Evolutionary conservation across 208 protist genomes (phyloP).

Genomic region (Tritrichomonas musculus): DNA sequence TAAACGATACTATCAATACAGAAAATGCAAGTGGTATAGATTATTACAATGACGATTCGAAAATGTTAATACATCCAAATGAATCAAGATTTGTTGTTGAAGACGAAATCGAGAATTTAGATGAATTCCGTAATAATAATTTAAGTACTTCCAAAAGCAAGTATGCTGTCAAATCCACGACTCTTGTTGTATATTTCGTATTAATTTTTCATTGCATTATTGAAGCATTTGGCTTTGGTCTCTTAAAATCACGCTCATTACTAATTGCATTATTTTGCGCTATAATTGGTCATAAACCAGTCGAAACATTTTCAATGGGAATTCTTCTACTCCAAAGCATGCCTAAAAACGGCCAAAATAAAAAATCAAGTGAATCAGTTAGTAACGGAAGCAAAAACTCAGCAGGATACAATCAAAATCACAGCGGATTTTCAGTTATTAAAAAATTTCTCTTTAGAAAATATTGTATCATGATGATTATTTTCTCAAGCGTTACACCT

Average conservation of each 20-base stretch:
- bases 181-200: neutral
- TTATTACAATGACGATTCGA: too few species aligned
- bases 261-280: neutral
- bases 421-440: too few species aligned
- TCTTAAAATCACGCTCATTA: neutral
- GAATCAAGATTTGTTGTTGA: too few species aligned
- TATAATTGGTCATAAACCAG: constrained; percentile 13
- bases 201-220: neutral
- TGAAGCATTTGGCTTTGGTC: neutral
- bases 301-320: neutral
- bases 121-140: too few species aligned
- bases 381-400: too few species aligned
- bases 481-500: neutral
- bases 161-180: neutral
- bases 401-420: too few species aligned
- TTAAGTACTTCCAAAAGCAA: neutral
- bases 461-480: neutral
- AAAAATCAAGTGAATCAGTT: neutral
- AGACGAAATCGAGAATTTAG: too few species aligned
- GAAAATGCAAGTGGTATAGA: too few species aligned
- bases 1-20: too few species aligned
- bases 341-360: too few species aligned
- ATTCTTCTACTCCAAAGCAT: neutral
- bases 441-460: neutral
- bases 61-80: too few species aligned